A percentile compares a stretch with the other conserved stretches of the same genome.
Evolutionary conservation across 306 rosid species (phyloP).

Genomic region (Betula pendula): DNA sequence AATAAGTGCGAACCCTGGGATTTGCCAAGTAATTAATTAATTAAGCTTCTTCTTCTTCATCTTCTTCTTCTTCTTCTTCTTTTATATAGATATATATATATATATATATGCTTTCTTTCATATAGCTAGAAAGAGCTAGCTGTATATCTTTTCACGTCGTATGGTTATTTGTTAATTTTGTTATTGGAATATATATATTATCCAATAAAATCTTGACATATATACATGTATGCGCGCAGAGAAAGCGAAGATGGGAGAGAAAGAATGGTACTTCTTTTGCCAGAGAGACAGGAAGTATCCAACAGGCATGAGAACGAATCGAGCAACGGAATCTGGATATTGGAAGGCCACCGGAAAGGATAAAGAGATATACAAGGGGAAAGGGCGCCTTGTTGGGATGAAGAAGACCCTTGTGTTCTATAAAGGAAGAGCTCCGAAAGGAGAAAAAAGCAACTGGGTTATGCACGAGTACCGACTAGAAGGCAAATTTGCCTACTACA

Average conservation of each 20-base stretch:
- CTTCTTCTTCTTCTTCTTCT: too few species aligned
- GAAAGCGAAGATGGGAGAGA: constrained; percentile 94
- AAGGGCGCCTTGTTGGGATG: constrained; percentile 76
- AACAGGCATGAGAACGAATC: constrained; percentile 90
- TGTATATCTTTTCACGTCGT: not conserved
- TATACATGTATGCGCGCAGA: constrained; percentile 38
- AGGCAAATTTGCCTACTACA: constrained; percentile 48
- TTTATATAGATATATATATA: not conserved
- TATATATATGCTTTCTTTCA: not conserved
- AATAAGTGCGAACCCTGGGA: constrained; percentile 97
- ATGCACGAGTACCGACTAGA: constrained; percentile 94
- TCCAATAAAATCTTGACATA: not conserved
- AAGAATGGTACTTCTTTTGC: constrained; percentile 88
- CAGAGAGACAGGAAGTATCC: constrained; percentile 92
- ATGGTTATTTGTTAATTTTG: not conserved
- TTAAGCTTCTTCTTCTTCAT: constrained; percentile 11
- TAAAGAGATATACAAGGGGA: constrained; percentile 65
- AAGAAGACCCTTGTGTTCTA: constrained; percentile 96
- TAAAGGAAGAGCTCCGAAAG: constrained; percentile 91
- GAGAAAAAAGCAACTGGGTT: constrained; percentile 92
- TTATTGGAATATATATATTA: not conserved
- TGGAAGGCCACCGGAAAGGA: constrained; percentile 99
- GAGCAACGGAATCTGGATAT: constrained; percentile 89
- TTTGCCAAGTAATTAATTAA: constrained; percentile 69
- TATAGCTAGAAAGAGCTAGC: too few species aligned